phyloP scores from a whole-genome alignment of 2,329 filamentous ascomycete genomes.

The Pseudophaeomoniella oleicola region DNA sequence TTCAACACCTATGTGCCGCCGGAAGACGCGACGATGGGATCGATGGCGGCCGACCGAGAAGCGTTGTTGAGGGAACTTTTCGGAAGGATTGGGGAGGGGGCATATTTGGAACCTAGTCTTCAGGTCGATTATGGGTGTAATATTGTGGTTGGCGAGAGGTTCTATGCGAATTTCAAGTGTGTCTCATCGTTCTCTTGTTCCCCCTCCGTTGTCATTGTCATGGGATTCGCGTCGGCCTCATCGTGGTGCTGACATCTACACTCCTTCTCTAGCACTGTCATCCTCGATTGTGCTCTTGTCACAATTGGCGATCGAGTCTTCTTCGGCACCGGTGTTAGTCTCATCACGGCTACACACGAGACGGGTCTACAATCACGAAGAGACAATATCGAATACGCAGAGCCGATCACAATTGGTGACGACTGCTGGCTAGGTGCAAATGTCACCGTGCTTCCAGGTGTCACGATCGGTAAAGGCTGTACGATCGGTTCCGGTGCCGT shows the following conservation, averaged over 20 bases:
- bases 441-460: constrained; percentile 27
- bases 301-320: constrained; percentile 37
- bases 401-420: constrained; percentile 32
- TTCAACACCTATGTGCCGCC: constrained; percentile 43
- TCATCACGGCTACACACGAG: constrained; percentile 39
- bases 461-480: constrained; percentile 25
- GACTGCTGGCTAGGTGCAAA: constrained; percentile 35
- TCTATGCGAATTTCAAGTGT: constrained; percentile 34
- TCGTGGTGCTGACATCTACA: neutral
- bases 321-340: constrained; percentile 37
- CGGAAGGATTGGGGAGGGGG: constrained; percentile 32
- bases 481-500: constrained; percentile 26
- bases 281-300: constrained; percentile 38
- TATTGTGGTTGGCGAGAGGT: constrained; percentile 44
- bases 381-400: constrained; percentile 34
- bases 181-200: no score
- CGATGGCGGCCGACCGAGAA: constrained; percentile 24
- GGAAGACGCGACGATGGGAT: constrained; percentile 28
- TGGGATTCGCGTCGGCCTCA: neutral
- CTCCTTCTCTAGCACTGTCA: constrained; percentile 11
- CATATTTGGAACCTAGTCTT: constrained; percentile 47
- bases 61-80: constrained; percentile 36
- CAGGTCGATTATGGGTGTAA: constrained; percentile 54
- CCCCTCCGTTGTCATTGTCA: no score
- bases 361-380: constrained; percentile 32